Conservation (phyloP, 305 asterid species). For the Rubia tinctorum region DNA sequence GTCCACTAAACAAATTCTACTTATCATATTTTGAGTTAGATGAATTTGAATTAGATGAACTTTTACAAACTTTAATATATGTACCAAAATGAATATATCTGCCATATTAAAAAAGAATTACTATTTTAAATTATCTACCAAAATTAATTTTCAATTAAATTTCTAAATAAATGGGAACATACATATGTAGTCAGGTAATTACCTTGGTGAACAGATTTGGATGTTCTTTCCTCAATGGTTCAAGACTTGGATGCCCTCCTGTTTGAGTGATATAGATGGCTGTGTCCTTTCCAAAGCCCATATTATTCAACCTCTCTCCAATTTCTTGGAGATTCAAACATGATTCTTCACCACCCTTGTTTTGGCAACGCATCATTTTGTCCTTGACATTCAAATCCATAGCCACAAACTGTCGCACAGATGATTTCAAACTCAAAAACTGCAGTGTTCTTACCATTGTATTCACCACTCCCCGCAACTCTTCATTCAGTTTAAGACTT, state of each 20-base stretch:
- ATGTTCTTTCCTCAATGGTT: constrained; percentile 41
- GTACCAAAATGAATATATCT: too few relatives aligned
- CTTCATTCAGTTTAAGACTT: constrained; percentile 36
- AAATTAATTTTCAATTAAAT: too few relatives aligned
- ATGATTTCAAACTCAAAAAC: constrained; percentile 39
- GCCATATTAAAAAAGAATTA: too few relatives aligned
- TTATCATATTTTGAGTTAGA: too few relatives aligned
- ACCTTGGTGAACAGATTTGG: constrained; percentile 72
- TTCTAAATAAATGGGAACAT: too few relatives aligned
- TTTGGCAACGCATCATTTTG: constrained; percentile 20
- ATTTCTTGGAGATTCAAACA: constrained; percentile 40
- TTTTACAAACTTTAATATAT: too few relatives aligned
- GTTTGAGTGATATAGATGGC: constrained; percentile 34
- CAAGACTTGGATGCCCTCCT: constrained; percentile 45
- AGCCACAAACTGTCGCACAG: constrained; percentile 48
- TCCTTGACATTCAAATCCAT: constrained; percentile 40
- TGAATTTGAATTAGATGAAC: too few relatives aligned
- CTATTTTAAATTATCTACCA: too few relatives aligned
- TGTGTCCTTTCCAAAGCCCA: constrained; percentile 18
- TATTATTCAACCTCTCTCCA: constrained; percentile 29
- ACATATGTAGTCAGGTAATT: not conserved
- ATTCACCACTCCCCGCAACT: constrained; percentile 21
- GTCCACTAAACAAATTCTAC: too few relatives aligned
- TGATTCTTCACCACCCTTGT: not conserved
- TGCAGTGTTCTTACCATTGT: constrained; percentile 51